phyloP scores from a whole-genome alignment of 176 grass and related monocot species.

The Zoysia pacifica region DNA sequence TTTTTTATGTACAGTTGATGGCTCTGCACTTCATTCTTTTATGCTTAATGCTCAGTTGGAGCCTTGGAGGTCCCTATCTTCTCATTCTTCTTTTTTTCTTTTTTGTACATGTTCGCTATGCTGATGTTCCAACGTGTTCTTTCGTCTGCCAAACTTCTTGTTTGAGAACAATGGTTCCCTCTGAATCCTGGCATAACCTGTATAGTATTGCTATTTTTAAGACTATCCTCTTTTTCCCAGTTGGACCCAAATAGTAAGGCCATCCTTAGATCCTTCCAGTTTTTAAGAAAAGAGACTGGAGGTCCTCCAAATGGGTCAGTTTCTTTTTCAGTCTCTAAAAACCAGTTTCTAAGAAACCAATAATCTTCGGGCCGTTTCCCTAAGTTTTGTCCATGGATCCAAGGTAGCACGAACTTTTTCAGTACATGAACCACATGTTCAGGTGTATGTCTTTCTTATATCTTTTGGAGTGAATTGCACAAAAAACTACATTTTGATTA shows the following conservation, averaged over 20 bases:
- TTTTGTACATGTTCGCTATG: constrained; percentile 5
- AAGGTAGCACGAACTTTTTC: constrained; percentile 13
- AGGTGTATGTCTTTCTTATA: background rate
- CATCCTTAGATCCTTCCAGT: too few species aligned
- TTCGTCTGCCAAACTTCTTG: background rate
- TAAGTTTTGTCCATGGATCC: background rate
- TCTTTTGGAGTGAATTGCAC: background rate
- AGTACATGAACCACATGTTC: constrained; percentile 26
- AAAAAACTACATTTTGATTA: too few species aligned
- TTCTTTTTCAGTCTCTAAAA: background rate
- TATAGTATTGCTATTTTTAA: background rate
- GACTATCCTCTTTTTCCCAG: background rate
- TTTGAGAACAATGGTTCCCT: constrained; percentile 12
- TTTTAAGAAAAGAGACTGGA: too few species aligned
- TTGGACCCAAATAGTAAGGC: background rate
- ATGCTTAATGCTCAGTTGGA: background rate
- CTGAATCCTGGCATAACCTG: background rate
- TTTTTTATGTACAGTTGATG: background rate
- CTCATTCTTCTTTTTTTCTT: background rate
- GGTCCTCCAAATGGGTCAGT: background rate
- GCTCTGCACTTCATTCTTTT: background rate
- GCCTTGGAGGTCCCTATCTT: background rate
- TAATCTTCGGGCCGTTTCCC: too few species aligned
- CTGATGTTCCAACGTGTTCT: background rate
- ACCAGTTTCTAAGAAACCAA: constrained; percentile 20